Base-by-base conservation (phyloP, 257 asterid genomes). In the Nicotiana tomentosiformis region DNA sequence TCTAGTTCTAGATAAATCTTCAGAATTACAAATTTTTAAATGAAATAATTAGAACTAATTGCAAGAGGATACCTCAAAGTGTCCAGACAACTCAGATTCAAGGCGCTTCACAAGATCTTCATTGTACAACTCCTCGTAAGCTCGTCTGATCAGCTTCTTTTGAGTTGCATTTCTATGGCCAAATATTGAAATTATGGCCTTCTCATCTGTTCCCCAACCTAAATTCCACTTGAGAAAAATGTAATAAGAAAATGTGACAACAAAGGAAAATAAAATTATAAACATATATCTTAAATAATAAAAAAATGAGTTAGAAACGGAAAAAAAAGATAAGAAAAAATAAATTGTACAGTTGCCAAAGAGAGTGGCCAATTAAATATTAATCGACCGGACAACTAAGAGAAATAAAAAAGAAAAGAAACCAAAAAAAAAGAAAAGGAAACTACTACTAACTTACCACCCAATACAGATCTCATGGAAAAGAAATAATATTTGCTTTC, bases 171-270 rank as follows among this genome's bases (percentile, higher is more conserved):
- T 93, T 74, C 97, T 85, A 83, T 88, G 93, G 10, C 89, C 97
- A 17, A 94, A 55, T 23, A 93, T 87, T 15, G 88, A 61, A 29
- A 92, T 87, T 20, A 94, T 79, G 3, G 87, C 87, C 89, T 89
- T 92, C 91, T 94, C 96, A 51, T 92, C 90, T 35, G 96, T 91
- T 56, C 98, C 98, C 92, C 92, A 92, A 33, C 98, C 97, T 93
- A 35, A 14, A 46, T 17, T 20, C 78, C 64, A 49, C 35, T 5
- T 3, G 77, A 2, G 43, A n/a, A n/a, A 26, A 64, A 0, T 2
- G 1, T 7, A 8, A 43, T 1, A 14, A 43, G 58, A 32, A 30
- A 37, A 30, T 37, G 11, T 4, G 15, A 39, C 4, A n/a, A 29
- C 1, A 5, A 18, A 37, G 9, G 10, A 12, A n/a, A 26, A 9